Conservation (phyloP, 139 green algal genomes). For the Zygnema circumcarinatum region DNA sequence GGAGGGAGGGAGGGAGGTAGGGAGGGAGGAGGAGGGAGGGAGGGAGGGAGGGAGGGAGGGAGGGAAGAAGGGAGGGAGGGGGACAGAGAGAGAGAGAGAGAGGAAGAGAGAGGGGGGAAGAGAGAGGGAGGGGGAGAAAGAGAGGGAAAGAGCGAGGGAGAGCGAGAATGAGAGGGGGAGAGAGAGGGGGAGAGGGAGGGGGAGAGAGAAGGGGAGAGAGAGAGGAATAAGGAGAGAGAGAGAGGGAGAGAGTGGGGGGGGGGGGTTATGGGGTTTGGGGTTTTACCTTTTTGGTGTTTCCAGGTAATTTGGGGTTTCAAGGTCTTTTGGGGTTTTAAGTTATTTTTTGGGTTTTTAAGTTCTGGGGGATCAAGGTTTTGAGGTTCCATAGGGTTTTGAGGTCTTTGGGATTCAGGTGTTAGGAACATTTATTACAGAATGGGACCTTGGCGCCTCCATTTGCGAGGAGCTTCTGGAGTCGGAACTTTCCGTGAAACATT, state of each 20-base stretch:
- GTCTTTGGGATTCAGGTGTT: constrained; percentile 61
- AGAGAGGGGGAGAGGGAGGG: no score
- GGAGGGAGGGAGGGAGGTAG: not conserved
- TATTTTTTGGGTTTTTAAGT: not conserved
- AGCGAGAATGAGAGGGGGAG: no score
- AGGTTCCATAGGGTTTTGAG: not conserved
- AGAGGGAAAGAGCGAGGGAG: no score
- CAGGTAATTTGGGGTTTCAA: no score
- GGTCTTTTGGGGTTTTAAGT: not conserved
- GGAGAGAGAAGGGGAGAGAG: no score
- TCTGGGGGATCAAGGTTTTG: not conserved
- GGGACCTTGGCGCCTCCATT: constrained; percentile 62
- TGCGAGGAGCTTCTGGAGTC: constrained; percentile 70
- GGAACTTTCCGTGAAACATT: not conserved
- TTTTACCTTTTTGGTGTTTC: no score
- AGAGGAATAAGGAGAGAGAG: no score
- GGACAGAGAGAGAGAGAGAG: no score
- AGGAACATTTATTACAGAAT: constrained; percentile 85
- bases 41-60: not conserved
- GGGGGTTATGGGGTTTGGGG: no score
- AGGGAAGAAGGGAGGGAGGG: not conserved
- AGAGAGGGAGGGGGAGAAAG: not conserved
- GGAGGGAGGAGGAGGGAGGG: constrained; percentile 1
- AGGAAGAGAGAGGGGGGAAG: not conserved
- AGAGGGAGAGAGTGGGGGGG: no score